phyloP scores from a whole-genome alignment of 306 rosid genomes.

The Betula pendula region DNA sequence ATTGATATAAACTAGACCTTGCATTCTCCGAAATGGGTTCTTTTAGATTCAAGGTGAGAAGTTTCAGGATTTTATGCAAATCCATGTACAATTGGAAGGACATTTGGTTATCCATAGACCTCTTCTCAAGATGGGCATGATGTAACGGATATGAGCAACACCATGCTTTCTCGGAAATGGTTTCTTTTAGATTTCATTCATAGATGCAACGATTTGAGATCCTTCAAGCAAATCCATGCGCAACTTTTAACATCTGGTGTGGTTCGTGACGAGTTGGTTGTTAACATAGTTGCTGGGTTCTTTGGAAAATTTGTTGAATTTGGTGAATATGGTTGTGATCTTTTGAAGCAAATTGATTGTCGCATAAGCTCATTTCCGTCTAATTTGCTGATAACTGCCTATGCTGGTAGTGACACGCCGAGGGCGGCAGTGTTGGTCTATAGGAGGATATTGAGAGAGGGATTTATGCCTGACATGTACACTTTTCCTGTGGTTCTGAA shows the following conservation, averaged over 20 bases:
- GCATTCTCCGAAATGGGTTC: constrained; percentile 53
- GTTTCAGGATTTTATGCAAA: constrained; percentile 52
- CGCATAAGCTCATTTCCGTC: constrained; percentile 65
- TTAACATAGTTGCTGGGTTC: constrained; percentile 48
- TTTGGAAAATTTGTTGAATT: constrained; percentile 45
- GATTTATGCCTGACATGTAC: constrained; percentile 64
- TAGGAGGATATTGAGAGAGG: constrained; percentile 53
- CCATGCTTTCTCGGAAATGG: background rate
- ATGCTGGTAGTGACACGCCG: constrained; percentile 38
- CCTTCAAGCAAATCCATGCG: constrained; percentile 53
- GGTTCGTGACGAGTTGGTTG: constrained; percentile 46
- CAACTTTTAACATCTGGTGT: constrained; percentile 52
- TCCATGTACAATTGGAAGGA: constrained; percentile 39
- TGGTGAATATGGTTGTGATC: constrained; percentile 57
- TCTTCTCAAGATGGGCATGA: background rate
- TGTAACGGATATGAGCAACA: background rate
- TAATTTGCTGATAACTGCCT: constrained; percentile 53
- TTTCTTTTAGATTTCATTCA: background rate
- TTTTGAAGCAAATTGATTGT: constrained; percentile 63
- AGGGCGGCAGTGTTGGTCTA: constrained; percentile 41
- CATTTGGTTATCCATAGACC: background rate
- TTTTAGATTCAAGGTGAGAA: constrained; percentile 51
- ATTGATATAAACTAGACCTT: constrained; percentile 25
- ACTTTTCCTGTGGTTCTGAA: constrained; percentile 68
- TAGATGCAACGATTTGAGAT: background rate